These are phyloP conservation scores for Paraphoma chrysanthemicola DNA, from an alignment of 2,329 filamentous ascomycete genomes.

Conservation along the genomic window DNA sequence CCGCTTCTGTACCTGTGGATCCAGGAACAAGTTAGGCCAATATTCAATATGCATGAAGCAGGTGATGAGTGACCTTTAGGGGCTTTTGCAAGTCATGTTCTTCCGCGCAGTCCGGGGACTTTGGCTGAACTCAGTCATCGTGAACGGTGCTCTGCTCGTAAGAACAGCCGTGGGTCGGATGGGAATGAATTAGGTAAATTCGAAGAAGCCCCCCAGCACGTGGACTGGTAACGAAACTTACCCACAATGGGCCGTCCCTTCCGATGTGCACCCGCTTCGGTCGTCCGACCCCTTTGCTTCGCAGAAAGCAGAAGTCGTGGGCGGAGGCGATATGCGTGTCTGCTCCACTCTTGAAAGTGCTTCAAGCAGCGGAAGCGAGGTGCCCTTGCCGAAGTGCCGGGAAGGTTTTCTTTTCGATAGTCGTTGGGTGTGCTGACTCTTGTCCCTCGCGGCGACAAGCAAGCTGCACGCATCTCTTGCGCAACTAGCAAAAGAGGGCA, in stretches of 20 bases:
- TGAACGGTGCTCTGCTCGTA: constrained; percentile 8
- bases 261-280: not conserved
- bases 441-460: not conserved
- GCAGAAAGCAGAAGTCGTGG: not conserved
- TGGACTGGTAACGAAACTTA: not conserved
- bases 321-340: not conserved
- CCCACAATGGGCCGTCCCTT: not conserved
- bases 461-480: not conserved
- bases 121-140: constrained; percentile 13
- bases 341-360: not conserved
- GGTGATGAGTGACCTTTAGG: constrained; percentile 19
- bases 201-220: constrained; percentile 6
- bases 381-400: not conserved
- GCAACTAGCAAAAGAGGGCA: not conserved
- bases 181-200: constrained; percentile 16
- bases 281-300: constrained; percentile 5
- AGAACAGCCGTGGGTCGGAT: not conserved
- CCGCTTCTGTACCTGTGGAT: constrained; percentile 20
- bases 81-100: constrained; percentile 23
- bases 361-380: not conserved
- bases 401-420: not conserved
- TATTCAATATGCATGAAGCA: constrained; percentile 10
- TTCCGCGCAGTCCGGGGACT: constrained; percentile 14
- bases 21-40: constrained; percentile 28
- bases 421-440: not conserved